Percentiles rank a stretch among this genome's conserved stretches.
Evolutionary conservation across 1,284 basidiomycete species (phyloP).

Genomic region (Rugosomyces carneus): DNA sequence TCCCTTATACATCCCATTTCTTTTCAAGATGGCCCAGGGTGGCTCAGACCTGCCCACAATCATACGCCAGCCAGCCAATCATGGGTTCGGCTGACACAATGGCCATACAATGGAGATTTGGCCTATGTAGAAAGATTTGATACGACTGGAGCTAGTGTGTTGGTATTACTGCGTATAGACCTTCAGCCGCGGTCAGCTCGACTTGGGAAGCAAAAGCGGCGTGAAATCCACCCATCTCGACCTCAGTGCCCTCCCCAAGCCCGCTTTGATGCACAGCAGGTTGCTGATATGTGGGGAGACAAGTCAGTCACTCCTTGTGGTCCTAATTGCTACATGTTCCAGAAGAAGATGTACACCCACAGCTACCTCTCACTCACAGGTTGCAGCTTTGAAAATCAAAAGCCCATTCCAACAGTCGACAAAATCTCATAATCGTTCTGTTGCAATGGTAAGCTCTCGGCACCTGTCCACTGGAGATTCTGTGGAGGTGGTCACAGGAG

Average conservation of each 20-base stretch:
- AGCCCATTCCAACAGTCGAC: not conserved
- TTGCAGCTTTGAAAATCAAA: not conserved
- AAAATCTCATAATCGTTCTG: not conserved
- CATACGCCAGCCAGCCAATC: not conserved
- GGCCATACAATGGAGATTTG: constrained; percentile 1
- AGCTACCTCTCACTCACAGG: constrained; percentile 1
- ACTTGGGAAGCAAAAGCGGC: not conserved
- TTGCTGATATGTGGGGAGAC: not conserved
- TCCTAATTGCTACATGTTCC: not conserved
- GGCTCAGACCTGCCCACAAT: not conserved
- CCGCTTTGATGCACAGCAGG: not conserved
- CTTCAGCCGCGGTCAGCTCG: not conserved
- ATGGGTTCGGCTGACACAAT: constrained; percentile 5
- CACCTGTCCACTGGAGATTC: not conserved
- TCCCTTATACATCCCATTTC: not conserved
- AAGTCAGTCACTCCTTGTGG: not conserved
- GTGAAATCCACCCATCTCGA: not conserved
- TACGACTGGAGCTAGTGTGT: not conserved
- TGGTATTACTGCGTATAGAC: not conserved
- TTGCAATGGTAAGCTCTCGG: not conserved
- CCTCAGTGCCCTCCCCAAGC: not conserved
- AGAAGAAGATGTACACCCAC: not conserved
- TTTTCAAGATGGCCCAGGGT: not conserved
- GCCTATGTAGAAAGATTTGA: constrained; percentile 1
- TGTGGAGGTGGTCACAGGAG: constrained; percentile 2